Base-by-base conservation (phyloP, 139 green algal genomes). In the Chlorella sorokiniana region DNA sequence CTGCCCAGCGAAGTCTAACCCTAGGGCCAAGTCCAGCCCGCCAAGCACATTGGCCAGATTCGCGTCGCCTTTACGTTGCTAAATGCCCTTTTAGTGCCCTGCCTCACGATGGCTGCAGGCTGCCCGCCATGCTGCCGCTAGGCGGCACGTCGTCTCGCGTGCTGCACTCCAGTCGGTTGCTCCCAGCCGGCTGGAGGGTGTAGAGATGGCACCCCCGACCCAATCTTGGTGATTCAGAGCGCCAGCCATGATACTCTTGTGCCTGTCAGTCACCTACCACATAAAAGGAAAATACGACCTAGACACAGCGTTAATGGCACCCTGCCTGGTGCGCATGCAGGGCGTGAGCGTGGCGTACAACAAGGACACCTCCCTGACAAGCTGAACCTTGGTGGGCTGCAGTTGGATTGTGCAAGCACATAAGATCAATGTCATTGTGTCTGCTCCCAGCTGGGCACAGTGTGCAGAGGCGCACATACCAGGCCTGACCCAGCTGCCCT, bases 261-360 rank as follows among this genome's bases (percentile, higher is more conserved):
- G 51, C 14, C 18, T 11, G 9, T 25, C 41, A 61, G 14, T 11
- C 0, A 41, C 2, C 14, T 33, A 14, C 61, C n/a, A 5, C 18
- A 33, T 78, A 20, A 1, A 35, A 2, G 38, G 29, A 33, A 20
- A n/a, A 9, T 33, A 51, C 9, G 65, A 35, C 9, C 22, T 37
- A 33, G 37, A 8, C 20, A 72, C 65, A 35, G 11, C 11, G 4
- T 4, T 61, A 11, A 48, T 44, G 22, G 10, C 27, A 11, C 45
- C 16, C 61, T 33, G 8, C 27, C 37, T 41, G 18, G 64, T 31
- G 37, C 76, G 42, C 48, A 69, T 81, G 40, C 89, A 99, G 20
- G 97, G 97, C 23, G 94, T 99, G 11, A 92, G 86, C 18, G 96
- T 98, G 81, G 95, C 96, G 0, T 99, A 98, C 90, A 95, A 93